Percentiles rank a stretch among this genome's conserved stretches.
phyloP scores from a whole-genome alignment of 495 filamentous ascomycete genomes.

The Extremus antarcticus region DNA sequence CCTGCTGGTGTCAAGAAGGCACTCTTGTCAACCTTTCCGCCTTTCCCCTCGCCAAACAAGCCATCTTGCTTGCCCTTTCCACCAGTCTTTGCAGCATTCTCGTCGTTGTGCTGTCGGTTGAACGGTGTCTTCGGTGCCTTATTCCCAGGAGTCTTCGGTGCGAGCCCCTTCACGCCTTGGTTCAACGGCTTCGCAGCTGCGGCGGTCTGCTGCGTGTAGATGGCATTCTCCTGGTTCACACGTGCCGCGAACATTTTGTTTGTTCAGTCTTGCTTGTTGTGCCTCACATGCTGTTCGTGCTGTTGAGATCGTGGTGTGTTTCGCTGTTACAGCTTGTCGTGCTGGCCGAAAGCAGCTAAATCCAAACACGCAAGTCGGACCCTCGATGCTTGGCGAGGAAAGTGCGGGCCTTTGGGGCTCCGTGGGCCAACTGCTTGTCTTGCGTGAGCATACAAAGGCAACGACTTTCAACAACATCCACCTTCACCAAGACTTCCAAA shows the following conservation, averaged over 20 bases:
- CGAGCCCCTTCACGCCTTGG: slow-evolving; percentile 48
- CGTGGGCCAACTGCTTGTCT: not conserved
- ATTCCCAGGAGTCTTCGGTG: slow-evolving; percentile 68
- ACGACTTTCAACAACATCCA: not conserved
- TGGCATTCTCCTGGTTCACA: slow-evolving; percentile 79
- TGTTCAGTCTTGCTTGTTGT: not conserved
- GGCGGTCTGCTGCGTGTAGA: slow-evolving; percentile 60
- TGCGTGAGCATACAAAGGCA: not conserved
- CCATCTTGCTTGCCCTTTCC: slow-evolving; percentile 51
- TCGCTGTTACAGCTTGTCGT: no score
- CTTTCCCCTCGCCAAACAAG: slow-evolving; percentile 28
- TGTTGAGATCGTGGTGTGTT: not conserved
- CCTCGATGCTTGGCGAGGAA: not conserved
- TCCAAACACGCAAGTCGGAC: no score
- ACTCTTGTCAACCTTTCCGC: slow-evolving; percentile 42
- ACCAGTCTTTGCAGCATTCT: slow-evolving; percentile 59
- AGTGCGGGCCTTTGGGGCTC: not conserved
- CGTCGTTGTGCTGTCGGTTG: slow-evolving; percentile 74
- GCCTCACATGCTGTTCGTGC: not conserved
- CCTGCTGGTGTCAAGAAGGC: slow-evolving; percentile 76
- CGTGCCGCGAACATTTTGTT: slow-evolving; percentile 62
- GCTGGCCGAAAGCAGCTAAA: no score
- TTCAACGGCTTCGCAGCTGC: slow-evolving; percentile 73
- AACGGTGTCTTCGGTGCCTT: slow-evolving; percentile 74
- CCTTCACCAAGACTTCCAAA: not conserved